Evolutionary conservation across 345 rosid genomes (phyloP).

Genomic region (Brassica napus): DNA sequence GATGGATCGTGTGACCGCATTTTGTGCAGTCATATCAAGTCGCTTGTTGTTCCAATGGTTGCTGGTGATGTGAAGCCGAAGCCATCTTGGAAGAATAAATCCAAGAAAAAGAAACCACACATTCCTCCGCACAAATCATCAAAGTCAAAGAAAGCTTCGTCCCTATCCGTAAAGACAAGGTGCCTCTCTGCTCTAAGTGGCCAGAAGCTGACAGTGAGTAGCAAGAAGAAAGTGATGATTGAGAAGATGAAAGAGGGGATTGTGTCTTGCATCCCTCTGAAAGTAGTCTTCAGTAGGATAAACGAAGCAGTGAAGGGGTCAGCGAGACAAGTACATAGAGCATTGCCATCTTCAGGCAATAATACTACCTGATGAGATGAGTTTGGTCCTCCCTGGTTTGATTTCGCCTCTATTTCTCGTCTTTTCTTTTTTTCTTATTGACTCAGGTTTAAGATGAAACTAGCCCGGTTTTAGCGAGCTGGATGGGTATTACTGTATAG

Average conservation of each 20-base stretch:
- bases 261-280: conserved; percentile 79
- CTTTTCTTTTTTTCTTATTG: conserved; percentile 1
- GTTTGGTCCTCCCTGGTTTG: conserved; percentile 13
- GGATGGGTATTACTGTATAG: conserved; percentile 22
- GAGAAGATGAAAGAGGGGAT: conserved; percentile 61
- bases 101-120: conserved; percentile 26
- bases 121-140: conserved; percentile 35
- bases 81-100: conserved; percentile 30
- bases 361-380: conserved; percentile 22
- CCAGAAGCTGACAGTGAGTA: conserved; percentile 46
- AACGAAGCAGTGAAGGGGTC: conserved; percentile 85
- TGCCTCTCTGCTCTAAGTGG: conserved; percentile 75
- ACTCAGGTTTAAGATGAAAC: conserved; percentile 21
- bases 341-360: conserved; percentile 35
- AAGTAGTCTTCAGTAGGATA: conserved; percentile 87
- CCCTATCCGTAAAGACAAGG: conserved; percentile 69
- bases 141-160: conserved; percentile 51
- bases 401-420: conserved; percentile 1
- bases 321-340: conserved; percentile 42
- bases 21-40: conserved; percentile 32
- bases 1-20: conserved; percentile 46
- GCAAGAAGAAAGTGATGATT: conserved; percentile 40
- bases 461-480: conserved; percentile 18
- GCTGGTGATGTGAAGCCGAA: conserved; percentile 26
- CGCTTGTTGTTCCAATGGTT: conserved; percentile 33